Conservation (phyloP, 169 alveolate species). For the Plasmodium malariae region DNA sequence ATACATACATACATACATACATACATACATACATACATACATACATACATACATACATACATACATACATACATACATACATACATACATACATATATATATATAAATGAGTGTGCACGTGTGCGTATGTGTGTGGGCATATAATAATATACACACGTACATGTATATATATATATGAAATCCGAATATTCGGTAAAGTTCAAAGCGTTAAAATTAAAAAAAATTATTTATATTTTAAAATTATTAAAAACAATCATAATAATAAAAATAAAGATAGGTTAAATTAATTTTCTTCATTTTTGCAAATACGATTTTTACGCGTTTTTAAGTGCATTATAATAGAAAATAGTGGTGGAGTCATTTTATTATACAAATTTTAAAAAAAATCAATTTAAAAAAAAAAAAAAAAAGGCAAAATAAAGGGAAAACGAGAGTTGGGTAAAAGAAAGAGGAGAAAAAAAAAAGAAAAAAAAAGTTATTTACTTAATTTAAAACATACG, state of each 20-base stretch:
- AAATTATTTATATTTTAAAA: conserved; percentile 24
- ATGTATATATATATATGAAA: no score
- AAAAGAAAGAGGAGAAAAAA: no score
- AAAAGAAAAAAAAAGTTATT: conserved; percentile 8
- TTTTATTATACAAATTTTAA: conserved; percentile 19
- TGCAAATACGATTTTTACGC: background rate
- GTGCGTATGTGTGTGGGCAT: no score
- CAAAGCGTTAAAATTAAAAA: conserved; percentile 5
- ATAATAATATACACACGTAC: no score
- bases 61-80: no score
- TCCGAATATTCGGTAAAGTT: no score
- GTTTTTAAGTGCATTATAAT: conserved; percentile 6
- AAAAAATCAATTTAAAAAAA: conserved; percentile 15
- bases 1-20: no score
- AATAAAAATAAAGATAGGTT: conserved; percentile 8
- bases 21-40: no score
- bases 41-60: no score
- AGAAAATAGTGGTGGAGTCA: background rate
- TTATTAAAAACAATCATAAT: conserved; percentile 44
- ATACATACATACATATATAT: no score
- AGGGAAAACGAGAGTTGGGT: no score
- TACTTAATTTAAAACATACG: conserved; percentile 24
- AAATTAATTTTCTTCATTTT: background rate
- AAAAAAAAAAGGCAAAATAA: conserved; percentile 14
- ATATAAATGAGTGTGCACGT: no score